Percentiles rank a stretch among this genome's conserved stretches.
Conservation (phyloP, 2,329 filamentous ascomycete species). For the Alternaria metachromatica region DNA sequence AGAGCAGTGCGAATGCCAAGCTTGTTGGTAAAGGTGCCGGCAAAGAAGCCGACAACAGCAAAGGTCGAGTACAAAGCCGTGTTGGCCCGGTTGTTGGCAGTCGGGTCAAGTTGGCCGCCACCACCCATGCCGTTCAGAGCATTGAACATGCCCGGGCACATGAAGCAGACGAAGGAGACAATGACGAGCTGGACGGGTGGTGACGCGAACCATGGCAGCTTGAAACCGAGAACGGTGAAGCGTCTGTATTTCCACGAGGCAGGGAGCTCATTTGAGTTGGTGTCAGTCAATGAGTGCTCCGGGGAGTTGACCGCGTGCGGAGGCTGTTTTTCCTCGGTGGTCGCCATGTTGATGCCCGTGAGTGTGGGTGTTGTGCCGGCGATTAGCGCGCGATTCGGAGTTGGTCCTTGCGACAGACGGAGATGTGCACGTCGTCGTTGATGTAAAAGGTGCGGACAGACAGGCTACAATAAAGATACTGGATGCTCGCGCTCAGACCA, state of each 20-base stretch:
- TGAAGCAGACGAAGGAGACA: conserved; percentile 60
- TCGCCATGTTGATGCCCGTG: conserved; percentile 30
- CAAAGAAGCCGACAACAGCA: conserved; percentile 68
- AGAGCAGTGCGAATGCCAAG: conserved; percentile 73
- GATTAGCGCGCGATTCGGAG: background rate
- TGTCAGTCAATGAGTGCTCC: conserved; percentile 42
- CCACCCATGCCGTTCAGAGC: conserved; percentile 60
- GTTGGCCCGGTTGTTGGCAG: conserved; percentile 70
- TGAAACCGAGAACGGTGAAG: conserved; percentile 50
- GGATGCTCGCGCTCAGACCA: conserved; percentile 19
- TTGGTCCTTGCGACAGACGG: conserved; percentile 1
- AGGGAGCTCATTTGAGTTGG: conserved; percentile 45
- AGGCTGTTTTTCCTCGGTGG: conserved; percentile 30
- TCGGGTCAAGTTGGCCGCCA: conserved; percentile 56
- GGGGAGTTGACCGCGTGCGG: conserved; percentile 36
- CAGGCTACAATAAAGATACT: conserved; percentile 16
- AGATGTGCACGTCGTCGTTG: background rate
- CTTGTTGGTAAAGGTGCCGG: conserved; percentile 76
- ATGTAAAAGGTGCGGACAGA: background rate
- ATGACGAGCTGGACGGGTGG: conserved; percentile 57
- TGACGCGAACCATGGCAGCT: conserved; percentile 58
- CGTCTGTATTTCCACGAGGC: conserved; percentile 58
- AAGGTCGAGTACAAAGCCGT: conserved; percentile 77
- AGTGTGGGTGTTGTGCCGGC: background rate
- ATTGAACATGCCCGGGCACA: conserved; percentile 63